Evolutionary conservation across 257 asterid species (phyloP), one percentile per base, ranked within the genome.

Genomic region (Solanum etuberosum): DNA sequence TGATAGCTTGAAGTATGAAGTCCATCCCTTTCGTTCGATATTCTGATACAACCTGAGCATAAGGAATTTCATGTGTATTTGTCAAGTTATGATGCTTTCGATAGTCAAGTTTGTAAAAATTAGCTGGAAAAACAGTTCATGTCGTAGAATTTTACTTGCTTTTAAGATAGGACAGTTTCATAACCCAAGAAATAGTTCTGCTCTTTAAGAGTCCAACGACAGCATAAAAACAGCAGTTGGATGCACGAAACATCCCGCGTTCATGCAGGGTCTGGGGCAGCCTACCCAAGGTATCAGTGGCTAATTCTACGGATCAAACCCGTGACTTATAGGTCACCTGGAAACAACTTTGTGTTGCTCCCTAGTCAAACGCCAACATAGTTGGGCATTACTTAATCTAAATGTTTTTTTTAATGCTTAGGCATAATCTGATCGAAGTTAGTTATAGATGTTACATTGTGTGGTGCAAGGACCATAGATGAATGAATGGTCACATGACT

Each of bases 1-100:
- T 97, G 70, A 97, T 94, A 25, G 98, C 99, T 92, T 96, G 90
- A 68, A 97, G 91, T 37, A 97, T 48, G 89, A 97, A 97, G 83
- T 97, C 98, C 91, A 92, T 63, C 31, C 98, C 98, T 92, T 92
- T 91, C 89, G 88, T 92, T 86, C 82, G 92, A 87, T 93, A 97
- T 91, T 97, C 98, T 29, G 91, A 87, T 72, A 97, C 94, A 83
- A 95, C 98, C 99, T 96, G 92, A 89, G 85, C 43, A 81, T 48
- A 81, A 81, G 11, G 4, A 43, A 29, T 81, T 25, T 80, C 68
- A 48, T 29, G 31, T 29, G 20, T 29, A 46, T 78, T 43, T 0
- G n/a, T 27, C 40, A 77, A 77, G 83, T 77, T n/a, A 77, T 40
- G 83, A 78, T 78, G 84, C 65, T 46, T 42, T 78, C 65, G 9